A percentile compares a stretch with the other conserved stretches of the same genome.
These are phyloP conservation scores for Saturnispora zaruensis DNA, from an alignment of 805 yeast species.

Conservation along the genomic window DNA sequence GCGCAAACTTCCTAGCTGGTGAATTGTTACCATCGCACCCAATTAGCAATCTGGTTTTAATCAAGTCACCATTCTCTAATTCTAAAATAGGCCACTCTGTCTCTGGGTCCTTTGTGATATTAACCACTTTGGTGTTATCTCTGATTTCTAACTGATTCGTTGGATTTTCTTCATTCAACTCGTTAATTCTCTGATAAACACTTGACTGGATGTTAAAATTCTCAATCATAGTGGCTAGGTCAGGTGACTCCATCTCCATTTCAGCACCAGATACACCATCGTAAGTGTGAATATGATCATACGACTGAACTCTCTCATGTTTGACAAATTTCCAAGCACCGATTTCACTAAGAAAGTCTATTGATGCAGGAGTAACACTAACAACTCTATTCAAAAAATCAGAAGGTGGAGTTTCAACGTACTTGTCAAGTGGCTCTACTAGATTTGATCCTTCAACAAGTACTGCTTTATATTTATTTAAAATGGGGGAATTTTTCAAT, in stretches of 20 bases:
- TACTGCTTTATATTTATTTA: constrained; percentile 51
- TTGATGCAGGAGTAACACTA: constrained; percentile 76
- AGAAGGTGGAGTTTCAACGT: constrained; percentile 37
- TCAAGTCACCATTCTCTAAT: constrained; percentile 52
- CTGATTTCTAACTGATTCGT: constrained; percentile 33
- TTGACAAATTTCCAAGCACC: constrained; percentile 71
- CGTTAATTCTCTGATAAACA: constrained; percentile 44
- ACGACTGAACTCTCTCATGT: constrained; percentile 65
- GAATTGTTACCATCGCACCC: constrained; percentile 97
- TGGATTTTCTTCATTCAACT: constrained; percentile 27
- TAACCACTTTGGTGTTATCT: constrained; percentile 61
- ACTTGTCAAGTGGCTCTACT: constrained; percentile 37
- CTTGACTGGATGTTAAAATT: constrained; percentile 76
- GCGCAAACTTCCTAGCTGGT: constrained; percentile 77
- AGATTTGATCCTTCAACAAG: constrained; percentile 69
- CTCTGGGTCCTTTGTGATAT: constrained; percentile 33
- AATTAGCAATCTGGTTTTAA: constrained; percentile 66
- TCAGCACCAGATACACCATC: constrained; percentile 72
- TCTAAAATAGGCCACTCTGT: constrained; percentile 71
- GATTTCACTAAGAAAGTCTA: constrained; percentile 53
- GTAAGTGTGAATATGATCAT: constrained; percentile 75
- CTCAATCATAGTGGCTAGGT: constrained; percentile 81
- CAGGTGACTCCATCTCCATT: constrained; percentile 60
- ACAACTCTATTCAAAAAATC: constrained; percentile 71
- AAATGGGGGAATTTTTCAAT: constrained; percentile 54